Conservation (phyloP, 1,139 yeast species). For the Pichia inconspicua region DNA sequence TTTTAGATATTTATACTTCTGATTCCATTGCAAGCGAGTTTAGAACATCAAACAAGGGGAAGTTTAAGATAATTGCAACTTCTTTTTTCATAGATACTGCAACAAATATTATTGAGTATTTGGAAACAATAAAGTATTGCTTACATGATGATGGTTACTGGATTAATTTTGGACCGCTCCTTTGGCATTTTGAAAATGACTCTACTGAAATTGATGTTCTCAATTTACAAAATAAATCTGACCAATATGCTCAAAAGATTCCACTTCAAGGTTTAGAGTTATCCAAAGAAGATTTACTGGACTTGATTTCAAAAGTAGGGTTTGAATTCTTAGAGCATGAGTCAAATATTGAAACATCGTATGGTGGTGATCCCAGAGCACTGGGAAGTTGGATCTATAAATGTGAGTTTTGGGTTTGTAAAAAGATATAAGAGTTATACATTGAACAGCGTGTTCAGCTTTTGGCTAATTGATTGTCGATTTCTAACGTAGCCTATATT, state of each 20-base stretch:
- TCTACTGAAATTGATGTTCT: constrained; percentile 26
- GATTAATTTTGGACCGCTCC: constrained; percentile 79
- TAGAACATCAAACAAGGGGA: constrained; percentile 32
- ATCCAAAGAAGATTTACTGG: constrained; percentile 50
- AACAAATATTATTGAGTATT: constrained; percentile 60
- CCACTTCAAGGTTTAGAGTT: constrained; percentile 57
- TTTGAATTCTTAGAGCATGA: constrained; percentile 44
- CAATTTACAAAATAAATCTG: constrained; percentile 26
- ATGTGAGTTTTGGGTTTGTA: constrained; percentile 70
- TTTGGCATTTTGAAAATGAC: constrained; percentile 78
- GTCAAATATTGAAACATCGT: constrained; percentile 41
- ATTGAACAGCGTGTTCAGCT: constrained; percentile 3
- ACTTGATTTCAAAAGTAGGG: constrained; percentile 43
- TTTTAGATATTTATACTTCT: constrained; percentile 33
- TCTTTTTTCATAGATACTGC: constrained; percentile 80
- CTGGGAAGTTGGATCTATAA: constrained; percentile 54
- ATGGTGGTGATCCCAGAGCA: constrained; percentile 47
- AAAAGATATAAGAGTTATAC: constrained; percentile 10
- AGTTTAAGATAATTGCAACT: constrained; percentile 55
- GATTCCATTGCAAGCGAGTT: constrained; percentile 37
- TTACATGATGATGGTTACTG: constrained; percentile 54
- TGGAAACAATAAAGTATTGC: constrained; percentile 48
- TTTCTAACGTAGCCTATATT: constrained; percentile 14
- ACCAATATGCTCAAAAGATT: constrained; percentile 25
- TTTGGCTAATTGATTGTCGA: constrained; percentile 3